A percentile compares a stretch with the other conserved stretches of the same genome.
phyloP scores from a whole-genome alignment of 202 grass and related monocot genomes.

The Setaria italica region DNA sequence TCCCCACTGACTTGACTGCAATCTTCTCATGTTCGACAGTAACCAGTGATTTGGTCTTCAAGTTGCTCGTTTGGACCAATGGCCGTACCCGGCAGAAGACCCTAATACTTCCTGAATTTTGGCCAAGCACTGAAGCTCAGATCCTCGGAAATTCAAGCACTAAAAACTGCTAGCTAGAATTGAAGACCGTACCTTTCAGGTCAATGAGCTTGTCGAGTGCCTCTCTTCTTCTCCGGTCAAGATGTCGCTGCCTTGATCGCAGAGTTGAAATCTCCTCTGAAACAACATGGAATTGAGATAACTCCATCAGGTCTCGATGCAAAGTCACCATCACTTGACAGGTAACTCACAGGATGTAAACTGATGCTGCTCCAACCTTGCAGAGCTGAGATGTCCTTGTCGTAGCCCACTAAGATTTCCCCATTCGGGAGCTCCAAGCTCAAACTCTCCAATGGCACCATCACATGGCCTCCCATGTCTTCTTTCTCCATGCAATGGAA shows the following conservation, averaged over 20 bases:
- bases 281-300: constrained; percentile 32
- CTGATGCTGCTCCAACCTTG: constrained; percentile 51
- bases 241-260: constrained; percentile 55
- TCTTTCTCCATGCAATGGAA: constrained; percentile 36
- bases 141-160: constrained; percentile 22
- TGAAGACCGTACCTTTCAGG: constrained; percentile 73
- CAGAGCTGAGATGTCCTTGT: constrained; percentile 53
- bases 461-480: constrained; percentile 35
- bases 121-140: constrained; percentile 44
- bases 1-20: constrained; percentile 58
- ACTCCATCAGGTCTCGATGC: not conserved
- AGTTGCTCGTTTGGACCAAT: constrained; percentile 46
- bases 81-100: constrained; percentile 82
- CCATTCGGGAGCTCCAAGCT: constrained; percentile 48
- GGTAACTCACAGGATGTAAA: not conserved
- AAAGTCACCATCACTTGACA: constrained; percentile 16
- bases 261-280: constrained; percentile 70
- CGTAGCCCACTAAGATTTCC: constrained; percentile 46
- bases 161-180: constrained; percentile 29
- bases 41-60: constrained; percentile 48
- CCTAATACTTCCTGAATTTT: constrained; percentile 90
- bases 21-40: constrained; percentile 68
- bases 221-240: constrained; percentile 64
- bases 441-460: constrained; percentile 51
- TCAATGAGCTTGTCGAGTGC: constrained; percentile 85